A percentile compares a stretch with the other conserved stretches of the same genome.
Evolutionary conservation across 768 basidiomycete species (phyloP).

Genomic region (Agrocybe chaxingu): DNA sequence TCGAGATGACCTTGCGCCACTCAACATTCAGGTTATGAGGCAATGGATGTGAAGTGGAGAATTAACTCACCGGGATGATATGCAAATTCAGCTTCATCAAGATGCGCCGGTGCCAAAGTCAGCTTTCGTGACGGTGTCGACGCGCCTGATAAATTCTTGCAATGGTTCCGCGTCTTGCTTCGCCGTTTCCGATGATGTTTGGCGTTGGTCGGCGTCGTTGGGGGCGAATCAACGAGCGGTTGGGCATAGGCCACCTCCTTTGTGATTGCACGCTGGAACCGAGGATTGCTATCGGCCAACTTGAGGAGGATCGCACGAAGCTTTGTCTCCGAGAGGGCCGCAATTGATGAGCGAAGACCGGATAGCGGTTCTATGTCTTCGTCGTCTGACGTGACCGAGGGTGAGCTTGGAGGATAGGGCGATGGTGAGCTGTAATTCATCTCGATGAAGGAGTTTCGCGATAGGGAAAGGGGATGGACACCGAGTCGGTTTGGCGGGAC

Average conservation of each 20-base stretch:
- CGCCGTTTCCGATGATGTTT: conserved; percentile 9
- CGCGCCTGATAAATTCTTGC: conserved; percentile 8
- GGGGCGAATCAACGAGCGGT: conserved; percentile 10
- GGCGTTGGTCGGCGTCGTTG: conserved; percentile 11
- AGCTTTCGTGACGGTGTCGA: too few relatives aligned
- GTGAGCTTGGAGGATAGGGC: conserved; percentile 23
- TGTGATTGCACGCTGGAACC: conserved; percentile 35
- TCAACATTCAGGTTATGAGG: background rate
- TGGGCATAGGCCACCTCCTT: conserved; percentile 29
- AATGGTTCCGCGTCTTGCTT: conserved; percentile 9
- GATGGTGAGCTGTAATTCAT: conserved; percentile 19
- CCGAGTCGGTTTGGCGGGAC: too few relatives aligned
- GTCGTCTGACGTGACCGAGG: conserved; percentile 20
- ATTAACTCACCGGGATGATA: conserved; percentile 38
- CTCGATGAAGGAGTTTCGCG: conserved; percentile 4
- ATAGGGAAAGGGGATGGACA: background rate
- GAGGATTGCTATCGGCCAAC: conserved; percentile 30
- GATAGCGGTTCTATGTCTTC: conserved; percentile 10
- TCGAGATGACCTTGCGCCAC: conserved; percentile 30
- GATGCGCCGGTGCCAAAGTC: too few relatives aligned
- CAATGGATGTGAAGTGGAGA: background rate
- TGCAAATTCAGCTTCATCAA: conserved; percentile 6
- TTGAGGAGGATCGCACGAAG: conserved; percentile 38
- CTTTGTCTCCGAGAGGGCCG: conserved; percentile 30
- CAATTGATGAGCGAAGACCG: conserved; percentile 31